phyloP scores from a whole-genome alignment of 768 basidiomycete genomes.

The Auricularia sp. region DNA sequence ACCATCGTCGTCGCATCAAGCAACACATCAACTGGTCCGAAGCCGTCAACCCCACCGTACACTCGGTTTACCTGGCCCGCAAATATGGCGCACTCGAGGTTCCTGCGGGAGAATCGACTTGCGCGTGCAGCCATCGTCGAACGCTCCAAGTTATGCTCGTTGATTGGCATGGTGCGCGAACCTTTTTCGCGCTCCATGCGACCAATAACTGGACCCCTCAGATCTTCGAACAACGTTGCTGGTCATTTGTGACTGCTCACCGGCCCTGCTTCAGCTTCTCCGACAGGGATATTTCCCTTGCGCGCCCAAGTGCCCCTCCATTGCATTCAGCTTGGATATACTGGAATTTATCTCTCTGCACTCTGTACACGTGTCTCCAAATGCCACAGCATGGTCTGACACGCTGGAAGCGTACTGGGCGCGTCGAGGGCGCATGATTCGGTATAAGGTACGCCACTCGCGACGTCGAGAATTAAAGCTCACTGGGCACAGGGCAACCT shows the following conservation, averaged over 20 bases:
- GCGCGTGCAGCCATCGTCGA: neutral
- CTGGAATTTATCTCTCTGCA: neutral
- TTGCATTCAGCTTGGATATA: constrained; percentile 2
- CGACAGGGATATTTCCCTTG: constrained; percentile 2
- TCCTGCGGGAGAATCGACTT: neutral
- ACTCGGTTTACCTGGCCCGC: neutral
- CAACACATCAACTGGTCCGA: neutral
- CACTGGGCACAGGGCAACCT: neutral
- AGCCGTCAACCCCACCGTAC: neutral
- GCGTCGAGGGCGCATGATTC: too few relatives aligned
- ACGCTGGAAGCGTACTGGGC: neutral
- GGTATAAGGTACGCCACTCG: too few relatives aligned
- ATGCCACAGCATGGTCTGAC: neutral
- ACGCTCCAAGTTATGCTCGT: neutral
- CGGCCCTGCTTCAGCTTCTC: neutral
- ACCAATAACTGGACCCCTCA: neutral
- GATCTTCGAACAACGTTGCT: neutral
- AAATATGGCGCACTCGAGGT: neutral
- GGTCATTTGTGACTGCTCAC: neutral
- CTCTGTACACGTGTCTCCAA: neutral
- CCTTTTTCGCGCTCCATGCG: too few relatives aligned
- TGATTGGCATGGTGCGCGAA: neutral
- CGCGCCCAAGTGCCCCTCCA: neutral
- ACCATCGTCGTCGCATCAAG: neutral
- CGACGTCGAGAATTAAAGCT: neutral